A percentile compares a stretch with the other conserved stretches of the same genome.
Conservation (phyloP, 805 yeast genomes). For the Pichia kluyveri region DNA sequence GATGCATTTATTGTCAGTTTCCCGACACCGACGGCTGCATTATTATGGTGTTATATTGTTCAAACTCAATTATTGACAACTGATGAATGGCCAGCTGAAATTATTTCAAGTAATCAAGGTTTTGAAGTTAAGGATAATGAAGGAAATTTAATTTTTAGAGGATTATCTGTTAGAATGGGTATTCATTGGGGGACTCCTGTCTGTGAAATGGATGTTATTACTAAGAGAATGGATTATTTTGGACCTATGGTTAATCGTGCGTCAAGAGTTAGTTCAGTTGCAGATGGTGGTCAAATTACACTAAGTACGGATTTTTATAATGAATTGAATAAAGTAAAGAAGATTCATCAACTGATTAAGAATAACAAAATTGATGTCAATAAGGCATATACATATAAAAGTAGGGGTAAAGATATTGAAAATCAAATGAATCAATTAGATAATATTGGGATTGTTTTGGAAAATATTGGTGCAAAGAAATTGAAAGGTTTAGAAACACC, state of each 20-base stretch:
- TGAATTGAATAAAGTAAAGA: constrained; percentile 55
- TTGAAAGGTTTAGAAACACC: constrained; percentile 93
- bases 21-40: constrained; percentile 83
- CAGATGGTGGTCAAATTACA: constrained; percentile 97
- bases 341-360: constrained; percentile 34
- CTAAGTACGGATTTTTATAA: constrained; percentile 72
- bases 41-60: constrained; percentile 90
- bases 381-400: constrained; percentile 34
- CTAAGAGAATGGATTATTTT: constrained; percentile 95
- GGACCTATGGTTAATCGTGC: constrained; percentile 98
- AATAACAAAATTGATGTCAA: constrained; percentile 24
- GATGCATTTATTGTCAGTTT: constrained; percentile 98
- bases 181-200: constrained; percentile 98
- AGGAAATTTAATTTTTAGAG: constrained; percentile 61
- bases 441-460: constrained; percentile 59
- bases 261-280: constrained; percentile 85
- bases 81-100: constrained; percentile 95
- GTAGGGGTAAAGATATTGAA: constrained; percentile 37
- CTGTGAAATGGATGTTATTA: constrained; percentile 88
- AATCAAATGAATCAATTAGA: constrained; percentile 56
- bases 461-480: constrained; percentile 75
- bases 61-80: constrained; percentile 68
- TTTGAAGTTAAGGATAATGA: constrained; percentile 61
- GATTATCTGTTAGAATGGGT: constrained; percentile 96
- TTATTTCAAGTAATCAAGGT: constrained; percentile 77